Evolutionary conservation across 164 flowering plant genomes (phyloP).

Genomic region (Chimonanthus salicifolius): DNA sequence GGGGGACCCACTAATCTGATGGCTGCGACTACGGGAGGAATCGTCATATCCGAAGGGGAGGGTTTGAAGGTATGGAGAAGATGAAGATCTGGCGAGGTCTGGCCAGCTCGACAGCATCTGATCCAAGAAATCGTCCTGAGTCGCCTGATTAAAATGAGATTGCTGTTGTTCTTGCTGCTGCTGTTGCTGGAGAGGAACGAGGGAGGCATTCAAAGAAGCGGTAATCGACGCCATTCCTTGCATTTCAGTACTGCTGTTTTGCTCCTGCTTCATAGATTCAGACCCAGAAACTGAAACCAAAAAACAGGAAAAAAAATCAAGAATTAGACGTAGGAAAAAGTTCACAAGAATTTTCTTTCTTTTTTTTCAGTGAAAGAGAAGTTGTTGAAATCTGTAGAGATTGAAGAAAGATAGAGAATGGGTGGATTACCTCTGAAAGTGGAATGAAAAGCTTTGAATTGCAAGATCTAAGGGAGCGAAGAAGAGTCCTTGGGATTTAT

Average conservation of each 20-base stretch:
- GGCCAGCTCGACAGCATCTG: conserved; percentile 66
- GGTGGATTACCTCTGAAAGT: background rate
- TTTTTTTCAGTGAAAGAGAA: too few relatives aligned
- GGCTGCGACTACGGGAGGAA: background rate
- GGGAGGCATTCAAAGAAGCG: conserved; percentile 22
- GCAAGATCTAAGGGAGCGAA: too few relatives aligned
- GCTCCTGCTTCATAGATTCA: conserved; percentile 1
- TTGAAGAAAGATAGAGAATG: background rate
- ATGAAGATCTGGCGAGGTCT: conserved; percentile 24
- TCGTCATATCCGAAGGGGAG: conserved; percentile 5
- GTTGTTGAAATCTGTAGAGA: background rate
- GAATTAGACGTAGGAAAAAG: background rate
- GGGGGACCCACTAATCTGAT: conserved; percentile 16
- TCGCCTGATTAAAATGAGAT: conserved; percentile 27
- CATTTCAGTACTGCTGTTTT: conserved; percentile 7
- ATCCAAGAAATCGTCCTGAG: conserved; percentile 74
- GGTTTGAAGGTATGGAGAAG: conserved; percentile 33
- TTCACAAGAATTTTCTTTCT: too few relatives aligned
- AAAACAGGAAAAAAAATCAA: background rate
- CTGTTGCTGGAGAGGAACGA: conserved; percentile 35
- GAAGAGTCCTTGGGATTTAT: too few relatives aligned
- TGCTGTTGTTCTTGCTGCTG: background rate
- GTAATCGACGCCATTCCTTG: conserved; percentile 6
- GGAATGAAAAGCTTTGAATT: too few relatives aligned
- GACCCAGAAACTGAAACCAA: background rate